Evolutionary conservation across 2,329 filamentous ascomycete genomes (phyloP).

Genomic region (Coniella lustricola): DNA sequence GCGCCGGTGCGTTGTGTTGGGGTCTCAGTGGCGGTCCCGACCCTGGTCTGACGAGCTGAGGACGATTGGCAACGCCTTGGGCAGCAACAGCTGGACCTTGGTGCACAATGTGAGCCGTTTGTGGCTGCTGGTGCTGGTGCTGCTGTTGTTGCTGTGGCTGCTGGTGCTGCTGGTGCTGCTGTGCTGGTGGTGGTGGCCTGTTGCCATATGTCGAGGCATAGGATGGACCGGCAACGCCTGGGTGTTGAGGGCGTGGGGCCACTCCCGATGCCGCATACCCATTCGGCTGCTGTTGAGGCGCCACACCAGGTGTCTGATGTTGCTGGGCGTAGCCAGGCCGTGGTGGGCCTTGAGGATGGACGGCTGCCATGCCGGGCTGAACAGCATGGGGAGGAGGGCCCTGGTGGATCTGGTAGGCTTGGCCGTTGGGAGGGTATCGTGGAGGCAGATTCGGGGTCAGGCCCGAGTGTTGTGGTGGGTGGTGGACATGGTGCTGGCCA

Average conservation of each 20-base stretch:
- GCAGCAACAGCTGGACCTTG: background rate
- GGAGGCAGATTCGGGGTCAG: constrained; percentile 7
- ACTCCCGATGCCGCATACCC: background rate
- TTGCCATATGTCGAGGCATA: constrained; percentile 27
- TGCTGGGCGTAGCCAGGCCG: constrained; percentile 6
- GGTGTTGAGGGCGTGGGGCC: constrained; percentile 5
- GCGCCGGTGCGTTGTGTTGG: background rate
- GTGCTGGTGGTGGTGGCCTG: constrained; percentile 17
- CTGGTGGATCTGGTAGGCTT: constrained; percentile 9
- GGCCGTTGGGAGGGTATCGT: constrained; percentile 11
- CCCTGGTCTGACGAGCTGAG: constrained; percentile 3
- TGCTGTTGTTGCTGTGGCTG: no score
- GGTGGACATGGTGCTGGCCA: constrained; percentile 19
- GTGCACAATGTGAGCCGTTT: background rate
- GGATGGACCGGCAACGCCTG: constrained; percentile 19
- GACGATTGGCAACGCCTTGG: constrained; percentile 4
- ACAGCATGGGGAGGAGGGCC: background rate
- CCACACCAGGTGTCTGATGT: background rate
- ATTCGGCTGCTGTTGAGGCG: constrained; percentile 1
- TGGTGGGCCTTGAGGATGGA: constrained; percentile 1
- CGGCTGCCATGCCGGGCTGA: constrained; percentile 1
- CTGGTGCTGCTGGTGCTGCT: no score
- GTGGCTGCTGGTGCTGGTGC: no score
- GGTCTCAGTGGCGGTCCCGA: background rate
- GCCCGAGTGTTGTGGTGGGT: constrained; percentile 13